Evolutionary conservation across 2,329 filamentous ascomycete species (phyloP), one percentile per base, ranked within the genome.

Genomic region (Fonsecaea monophora): DNA sequence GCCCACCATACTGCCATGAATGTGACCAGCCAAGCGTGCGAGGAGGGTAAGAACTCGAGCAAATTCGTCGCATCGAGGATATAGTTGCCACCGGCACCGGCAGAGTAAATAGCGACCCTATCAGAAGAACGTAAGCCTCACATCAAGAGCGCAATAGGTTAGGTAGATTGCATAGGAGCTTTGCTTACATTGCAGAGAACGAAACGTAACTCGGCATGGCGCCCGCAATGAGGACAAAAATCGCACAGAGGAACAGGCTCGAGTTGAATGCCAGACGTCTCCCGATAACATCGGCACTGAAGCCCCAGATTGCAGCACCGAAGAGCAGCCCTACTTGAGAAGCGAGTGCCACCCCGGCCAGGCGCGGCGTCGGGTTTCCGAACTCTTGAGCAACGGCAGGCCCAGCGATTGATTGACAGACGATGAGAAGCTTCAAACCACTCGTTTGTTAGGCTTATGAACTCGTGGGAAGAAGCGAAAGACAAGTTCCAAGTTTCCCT

Each of bases 241-340:
- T 74, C 3, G 86, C 84, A 73, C 85, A 88, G 63, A 90, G 80
- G 72, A 90, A 83, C 8, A 91, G 80, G 1, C 86, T 87, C 25
- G 86, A 78, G 73, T 91, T 91, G 79, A 91, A 92, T 4, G 89
- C 89, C 69, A 85, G 86, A 68, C 86, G 85, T 50, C 89, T 82
- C 2, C 89, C 89, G 67, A 91, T 87, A 38, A 91, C 82, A 72
- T 91, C 89, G 21, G 87, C 88, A 2, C 82, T 83, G 35, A 90
- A 78, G 1, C 89, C 89, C 88, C 89, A 91, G 77, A 90, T 89
- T 25, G 90, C 75, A 13, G 79, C 79, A 10, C 80, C 80, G 1
- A 78, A 72, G 1, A 82, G 71, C 59, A 82, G 72, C 15, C 80
- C 80, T 7, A 80, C 73, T 56, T 81, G 78, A 4, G 77, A 77